Base-by-base conservation (phyloP, 176 grass and related monocot species). In the Guadua angustifolia region DNA sequence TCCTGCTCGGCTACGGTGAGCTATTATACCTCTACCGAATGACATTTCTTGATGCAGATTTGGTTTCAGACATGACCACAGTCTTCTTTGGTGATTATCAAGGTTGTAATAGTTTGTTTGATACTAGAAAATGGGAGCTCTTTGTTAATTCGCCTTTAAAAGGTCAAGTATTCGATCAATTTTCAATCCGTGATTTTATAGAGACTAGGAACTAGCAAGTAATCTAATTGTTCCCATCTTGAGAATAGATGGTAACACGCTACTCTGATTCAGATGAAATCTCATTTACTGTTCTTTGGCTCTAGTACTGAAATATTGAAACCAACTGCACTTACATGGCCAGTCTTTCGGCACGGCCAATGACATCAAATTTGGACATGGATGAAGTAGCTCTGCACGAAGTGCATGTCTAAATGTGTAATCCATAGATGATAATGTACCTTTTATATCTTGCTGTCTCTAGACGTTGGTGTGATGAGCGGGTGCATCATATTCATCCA, bases 1-100 rank as follows among this genome's bases (percentile, higher is more conserved):
- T 94, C 9, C 95, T 97, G 69, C 92, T 97, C 59, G 95, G 95
- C 65, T 97, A 97, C 70, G 92, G 95, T 97, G 73, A 90, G 91
- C 67, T 26, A 63, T 16, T 26, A 63, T 16, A 10, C 29, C 16
- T 40, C 74, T 9, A 3, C 40, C 45, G 12, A 17, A 74, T 74
- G 44, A 0, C 42, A 8, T 60, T 81, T 82, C 57, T 80, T 17
- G 56, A 66, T 66, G 69, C 57, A 74, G 43, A 73, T 83, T 83
- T 74, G 12, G 43, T 63, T 62, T 25, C 36, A 64, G 7, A 38
- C 70, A 83, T 83, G 18, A 11, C 13, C 42, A 16, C 14, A 53
- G 19, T 60, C 49, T 42, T 39, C 9, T 22, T 50, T 52, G 16
- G 44, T 14, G 10, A 7, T 51, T 53, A 29, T 4, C 47, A 50